A percentile compares a stretch with the other conserved stretches of the same genome.
phyloP scores from a whole-genome alignment of 108 stramenopile species.

The Skeletonema tropicum region DNA sequence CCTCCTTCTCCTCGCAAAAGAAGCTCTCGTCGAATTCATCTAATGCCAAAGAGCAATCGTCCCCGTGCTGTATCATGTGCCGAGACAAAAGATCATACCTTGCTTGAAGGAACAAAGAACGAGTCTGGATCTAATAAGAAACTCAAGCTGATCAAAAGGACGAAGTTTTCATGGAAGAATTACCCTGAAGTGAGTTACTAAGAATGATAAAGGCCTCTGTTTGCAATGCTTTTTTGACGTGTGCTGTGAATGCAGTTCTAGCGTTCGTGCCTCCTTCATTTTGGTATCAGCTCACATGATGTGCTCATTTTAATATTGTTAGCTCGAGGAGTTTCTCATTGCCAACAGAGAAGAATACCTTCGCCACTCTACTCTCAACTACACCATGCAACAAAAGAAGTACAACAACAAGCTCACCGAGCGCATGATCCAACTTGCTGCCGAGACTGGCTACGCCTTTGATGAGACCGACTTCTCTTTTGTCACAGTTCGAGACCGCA shows the following conservation, averaged over 20 bases:
- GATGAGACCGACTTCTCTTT: constrained; percentile 84
- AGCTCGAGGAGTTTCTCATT: constrained; percentile 51
- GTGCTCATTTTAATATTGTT: background rate
- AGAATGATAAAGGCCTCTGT: too few relatives aligned
- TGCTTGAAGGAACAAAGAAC: background rate
- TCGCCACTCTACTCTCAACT: constrained; percentile 83
- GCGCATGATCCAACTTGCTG: constrained; percentile 72
- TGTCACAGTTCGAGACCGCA: constrained; percentile 86
- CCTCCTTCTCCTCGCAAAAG: constrained; percentile 21
- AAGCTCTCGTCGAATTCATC: constrained; percentile 7
- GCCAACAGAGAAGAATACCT: constrained; percentile 87
- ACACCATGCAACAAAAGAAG: constrained; percentile 87
- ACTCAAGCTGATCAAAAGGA: constrained; percentile 59
- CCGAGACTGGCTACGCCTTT: constrained; percentile 68
- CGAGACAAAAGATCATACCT: constrained; percentile 9
- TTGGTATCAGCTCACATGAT: background rate
- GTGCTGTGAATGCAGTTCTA: background rate
- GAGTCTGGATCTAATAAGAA: constrained; percentile 5
- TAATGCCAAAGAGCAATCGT: constrained; percentile 20
- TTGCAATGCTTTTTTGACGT: constrained; percentile 15
- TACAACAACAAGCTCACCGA: constrained; percentile 90
- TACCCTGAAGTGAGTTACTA: constrained; percentile 70
- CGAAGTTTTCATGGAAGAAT: constrained; percentile 90
- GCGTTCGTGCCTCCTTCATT: background rate
- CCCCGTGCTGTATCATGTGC: constrained; percentile 34